Evolutionary conservation across 2,329 filamentous ascomycete genomes (phyloP), one percentile per base, ranked within the genome.

Genomic region (Diaporthe batatas): DNA sequence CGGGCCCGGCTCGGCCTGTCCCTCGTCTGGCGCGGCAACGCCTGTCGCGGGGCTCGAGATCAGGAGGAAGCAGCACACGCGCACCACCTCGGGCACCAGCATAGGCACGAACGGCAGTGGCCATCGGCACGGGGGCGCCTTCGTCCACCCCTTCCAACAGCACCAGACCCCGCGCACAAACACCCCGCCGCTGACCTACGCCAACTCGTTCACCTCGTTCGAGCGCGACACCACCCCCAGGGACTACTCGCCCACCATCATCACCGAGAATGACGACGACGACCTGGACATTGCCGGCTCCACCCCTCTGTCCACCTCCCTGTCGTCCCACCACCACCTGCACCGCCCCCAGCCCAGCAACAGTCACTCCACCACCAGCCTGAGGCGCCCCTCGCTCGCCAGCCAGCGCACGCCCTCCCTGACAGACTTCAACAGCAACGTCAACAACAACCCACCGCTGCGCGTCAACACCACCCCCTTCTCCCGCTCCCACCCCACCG

Each of bases 101-200:
- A 84, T 89, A 69, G 85, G 87, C 10, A 90, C 44, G 21, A 86
- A 85, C 65, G 86, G 83, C 74, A 91, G 88, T 76, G 85, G 75
- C 12, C 71, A 82, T 69, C 84, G 87, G 72, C 83, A 82, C 72
- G 84, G 84, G 72, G 81, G 76, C 53, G 79, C 84, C 42, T 91
- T 92, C 77, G 85, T 91, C 25, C 90, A 92, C 78, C 90, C 90
- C 34, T 91, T 91, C 76, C 89, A 91, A 78, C 90, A 91, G 80
- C 88, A 91, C 78, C 90, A 91, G 81, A 91, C 85, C 11, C 90
- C 90, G 42, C 86, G 88, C 53, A 89, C 89, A 1, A 87, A 88
- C 58, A 91, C 89, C 73, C 89, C 90, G 67, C 89, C 89, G 11
- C 77, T 90, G 74, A 87, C 88, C 32, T 90, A 90, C 79, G 86